These are phyloP conservation scores for Heritiera littoralis DNA, from an alignment of 345 rosid genomes.

Conservation along the genomic window DNA sequence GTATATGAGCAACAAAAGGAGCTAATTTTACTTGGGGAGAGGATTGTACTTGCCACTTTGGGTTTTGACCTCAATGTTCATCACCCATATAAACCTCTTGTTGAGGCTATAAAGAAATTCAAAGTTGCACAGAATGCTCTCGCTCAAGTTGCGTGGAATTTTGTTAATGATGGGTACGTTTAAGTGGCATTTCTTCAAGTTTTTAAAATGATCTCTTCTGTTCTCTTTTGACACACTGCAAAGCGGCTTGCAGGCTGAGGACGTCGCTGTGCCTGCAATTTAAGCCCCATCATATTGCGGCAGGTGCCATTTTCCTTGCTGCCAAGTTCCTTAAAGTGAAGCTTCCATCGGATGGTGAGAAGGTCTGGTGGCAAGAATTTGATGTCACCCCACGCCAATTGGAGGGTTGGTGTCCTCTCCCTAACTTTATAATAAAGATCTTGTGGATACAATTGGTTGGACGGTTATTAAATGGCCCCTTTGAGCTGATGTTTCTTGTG, in stretches of 20 bases:
- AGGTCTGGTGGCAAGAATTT: constrained; percentile 84
- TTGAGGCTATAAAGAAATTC: constrained; percentile 81
- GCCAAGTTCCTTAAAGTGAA: constrained; percentile 73
- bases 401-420: constrained; percentile 59
- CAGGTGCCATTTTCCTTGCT: constrained; percentile 87
- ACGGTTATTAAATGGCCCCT: constrained; percentile 21
- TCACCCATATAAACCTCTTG: constrained; percentile 85
- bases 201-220: constrained; percentile 38
- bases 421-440: constrained; percentile 12
- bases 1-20: constrained; percentile 84
- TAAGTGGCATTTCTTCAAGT: constrained; percentile 25
- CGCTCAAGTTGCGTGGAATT: constrained; percentile 83
- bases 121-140: constrained; percentile 72
- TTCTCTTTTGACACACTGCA: constrained; percentile 50
- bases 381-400: constrained; percentile 72
- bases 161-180: constrained; percentile 85
- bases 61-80: constrained; percentile 76
- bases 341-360: constrained; percentile 76
- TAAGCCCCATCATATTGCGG: constrained; percentile 93
- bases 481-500: constrained; percentile 24
- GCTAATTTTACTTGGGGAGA: constrained; percentile 68
- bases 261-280: constrained; percentile 95
- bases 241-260: constrained; percentile 81
- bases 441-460: constrained; percentile 27
- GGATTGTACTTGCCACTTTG: constrained; percentile 79